phyloP scores from a whole-genome alignment of 768 basidiomycete species.

The Austroboletus eburneus region DNA sequence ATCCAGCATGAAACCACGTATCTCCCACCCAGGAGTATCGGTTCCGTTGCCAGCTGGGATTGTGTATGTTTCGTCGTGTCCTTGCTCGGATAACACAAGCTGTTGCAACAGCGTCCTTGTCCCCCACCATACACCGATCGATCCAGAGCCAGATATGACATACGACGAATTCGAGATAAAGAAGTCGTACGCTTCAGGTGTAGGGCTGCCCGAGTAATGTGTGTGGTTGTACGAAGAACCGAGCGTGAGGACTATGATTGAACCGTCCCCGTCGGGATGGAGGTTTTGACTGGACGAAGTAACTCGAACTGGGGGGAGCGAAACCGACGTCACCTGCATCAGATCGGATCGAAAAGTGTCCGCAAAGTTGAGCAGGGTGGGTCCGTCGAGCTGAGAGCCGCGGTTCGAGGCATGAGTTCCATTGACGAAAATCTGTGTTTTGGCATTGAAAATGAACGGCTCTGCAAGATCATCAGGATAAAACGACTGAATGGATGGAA shows the following conservation, averaged over 20 bases:
- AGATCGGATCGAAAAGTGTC: constrained; percentile 36
- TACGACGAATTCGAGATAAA: constrained; percentile 26
- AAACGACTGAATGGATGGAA: constrained; percentile 37
- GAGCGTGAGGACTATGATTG: constrained; percentile 33
- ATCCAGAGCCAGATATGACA: constrained; percentile 31
- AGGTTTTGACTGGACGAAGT: constrained; percentile 7
- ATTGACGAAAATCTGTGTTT: constrained; percentile 37
- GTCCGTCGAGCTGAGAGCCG: constrained; percentile 16
- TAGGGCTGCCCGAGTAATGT: constrained; percentile 35
- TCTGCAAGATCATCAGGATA: constrained; percentile 11
- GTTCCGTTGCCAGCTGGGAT: constrained; percentile 34
- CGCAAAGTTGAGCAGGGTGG: constrained; percentile 35
- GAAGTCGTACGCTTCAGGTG: constrained; percentile 39
- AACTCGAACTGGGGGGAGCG: constrained; percentile 19
- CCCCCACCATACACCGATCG: constrained; percentile 43
- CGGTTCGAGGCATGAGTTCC: constrained; percentile 14
- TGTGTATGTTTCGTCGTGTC: constrained; percentile 4
- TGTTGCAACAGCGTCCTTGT: constrained; percentile 42
- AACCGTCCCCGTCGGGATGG: background rate
- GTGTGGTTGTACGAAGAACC: constrained; percentile 22
- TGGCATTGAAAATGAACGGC: constrained; percentile 29
- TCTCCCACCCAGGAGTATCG: constrained; percentile 42
- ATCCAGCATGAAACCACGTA: constrained; percentile 45
- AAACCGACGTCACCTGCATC: constrained; percentile 27
- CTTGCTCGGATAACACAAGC: constrained; percentile 23